Percentiles rank a stretch among this genome's conserved stretches.
These are phyloP conservation scores for Chaetomium fimeti DNA, from an alignment of 495 filamentous ascomycete species.

Conservation along the genomic window DNA sequence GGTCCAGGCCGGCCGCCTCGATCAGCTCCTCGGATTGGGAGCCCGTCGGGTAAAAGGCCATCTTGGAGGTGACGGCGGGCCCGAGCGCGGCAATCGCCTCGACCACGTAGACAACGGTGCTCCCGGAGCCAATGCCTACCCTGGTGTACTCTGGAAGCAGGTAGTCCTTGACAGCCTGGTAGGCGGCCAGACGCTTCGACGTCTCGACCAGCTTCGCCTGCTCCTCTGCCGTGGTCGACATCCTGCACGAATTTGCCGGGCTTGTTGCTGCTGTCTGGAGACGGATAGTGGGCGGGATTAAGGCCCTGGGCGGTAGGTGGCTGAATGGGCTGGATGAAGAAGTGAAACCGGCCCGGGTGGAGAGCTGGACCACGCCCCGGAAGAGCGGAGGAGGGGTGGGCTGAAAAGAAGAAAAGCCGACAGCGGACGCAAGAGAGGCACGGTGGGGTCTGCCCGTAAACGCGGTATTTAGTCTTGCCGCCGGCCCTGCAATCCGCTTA, in stretches of 20 bases:
- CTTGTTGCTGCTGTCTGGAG: neutral
- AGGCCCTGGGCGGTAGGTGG: neutral
- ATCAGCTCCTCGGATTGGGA: conserved; percentile 86
- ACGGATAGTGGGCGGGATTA: neutral
- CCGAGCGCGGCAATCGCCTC: conserved; percentile 81
- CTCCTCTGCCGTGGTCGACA: conserved; percentile 25
- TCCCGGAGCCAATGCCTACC: conserved; percentile 91
- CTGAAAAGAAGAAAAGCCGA: conserved; percentile 3
- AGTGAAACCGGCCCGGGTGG: neutral
- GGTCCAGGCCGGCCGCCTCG: conserved; percentile 66
- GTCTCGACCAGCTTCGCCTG: conserved; percentile 59
- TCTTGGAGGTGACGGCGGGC: conserved; percentile 56
- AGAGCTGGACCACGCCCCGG: neutral
- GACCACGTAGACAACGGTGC: conserved; percentile 92
- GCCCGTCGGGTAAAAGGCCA: conserved; percentile 87
- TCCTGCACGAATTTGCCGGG: conserved; percentile 23
- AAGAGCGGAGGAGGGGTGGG: neutral
- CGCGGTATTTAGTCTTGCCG: conserved; percentile 4
- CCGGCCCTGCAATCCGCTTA: conserved; percentile 11
- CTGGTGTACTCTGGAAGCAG: conserved; percentile 68
- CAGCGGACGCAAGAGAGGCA: conserved; percentile 1
- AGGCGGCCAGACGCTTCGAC: conserved; percentile 82
- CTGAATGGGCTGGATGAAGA: neutral
- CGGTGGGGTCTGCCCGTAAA: conserved; percentile 15
- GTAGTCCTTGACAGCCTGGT: conserved; percentile 79